These are phyloP conservation scores for Takakia lepidozioides DNA, from an alignment of 225 moss, liverwort and hornwort genomes.

Conservation along the genomic window DNA sequence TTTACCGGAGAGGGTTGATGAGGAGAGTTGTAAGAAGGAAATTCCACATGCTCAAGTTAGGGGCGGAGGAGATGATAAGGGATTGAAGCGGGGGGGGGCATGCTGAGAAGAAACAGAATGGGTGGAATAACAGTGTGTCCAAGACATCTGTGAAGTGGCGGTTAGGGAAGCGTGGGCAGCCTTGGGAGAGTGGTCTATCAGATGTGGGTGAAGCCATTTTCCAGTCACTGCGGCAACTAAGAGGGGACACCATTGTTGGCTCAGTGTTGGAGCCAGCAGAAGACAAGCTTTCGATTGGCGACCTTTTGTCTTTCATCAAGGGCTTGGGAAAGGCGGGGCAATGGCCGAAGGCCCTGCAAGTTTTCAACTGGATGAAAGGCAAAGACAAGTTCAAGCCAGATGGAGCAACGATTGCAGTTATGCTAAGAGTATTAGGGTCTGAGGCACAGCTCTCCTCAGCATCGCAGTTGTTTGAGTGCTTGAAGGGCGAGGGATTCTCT, in stretches of 20 bases:
- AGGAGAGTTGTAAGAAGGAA: too few relatives aligned
- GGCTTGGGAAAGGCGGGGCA: constrained; percentile 62
- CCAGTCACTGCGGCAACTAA: constrained; percentile 7
- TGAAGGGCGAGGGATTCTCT: constrained; percentile 60
- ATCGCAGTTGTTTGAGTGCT: constrained; percentile 53
- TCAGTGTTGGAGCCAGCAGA: constrained; percentile 26
- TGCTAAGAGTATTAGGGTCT: constrained; percentile 72
- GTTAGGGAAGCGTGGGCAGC: constrained; percentile 24
- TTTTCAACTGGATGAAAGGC: constrained; percentile 84
- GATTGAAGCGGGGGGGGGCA: neutral
- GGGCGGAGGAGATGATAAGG: neutral
- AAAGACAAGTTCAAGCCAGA: constrained; percentile 59
- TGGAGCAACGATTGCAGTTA: constrained; percentile 64
- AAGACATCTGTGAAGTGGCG: constrained; percentile 20
- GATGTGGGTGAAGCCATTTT: constrained; percentile 22
- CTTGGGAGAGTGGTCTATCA: constrained; percentile 40
- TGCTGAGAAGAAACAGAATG: constrained; percentile 12
- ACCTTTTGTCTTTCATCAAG: constrained; percentile 70
- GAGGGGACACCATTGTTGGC: constrained; percentile 8
- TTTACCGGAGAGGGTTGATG: neutral
- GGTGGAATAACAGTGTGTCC: constrained; percentile 10
- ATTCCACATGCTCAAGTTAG: neutral
- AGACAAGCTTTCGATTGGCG: constrained; percentile 23
- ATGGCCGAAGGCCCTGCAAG: constrained; percentile 57
- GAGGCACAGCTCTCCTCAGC: constrained; percentile 68